These are phyloP conservation scores for Coemansia umbellata DNA, from an alignment of 192 early-diverging fungal species.

Conservation along the genomic window DNA sequence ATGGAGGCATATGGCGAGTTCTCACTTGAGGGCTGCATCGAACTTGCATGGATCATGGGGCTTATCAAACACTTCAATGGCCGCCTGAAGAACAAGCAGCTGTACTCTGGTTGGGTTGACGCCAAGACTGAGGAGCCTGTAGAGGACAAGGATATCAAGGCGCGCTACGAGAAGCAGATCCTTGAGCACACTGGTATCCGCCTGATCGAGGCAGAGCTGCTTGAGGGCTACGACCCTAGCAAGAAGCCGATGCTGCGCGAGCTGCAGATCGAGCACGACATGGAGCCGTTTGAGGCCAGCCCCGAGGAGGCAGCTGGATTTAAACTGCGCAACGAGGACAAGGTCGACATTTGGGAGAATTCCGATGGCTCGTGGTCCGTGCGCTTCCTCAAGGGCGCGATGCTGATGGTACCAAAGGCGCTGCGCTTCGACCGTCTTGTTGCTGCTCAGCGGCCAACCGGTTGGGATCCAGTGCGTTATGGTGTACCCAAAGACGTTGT, in stretches of 20 bases:
- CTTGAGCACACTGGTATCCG: conserved; percentile 90
- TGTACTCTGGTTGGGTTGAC: conserved; percentile 93
- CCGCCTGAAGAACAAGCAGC: conserved; percentile 61
- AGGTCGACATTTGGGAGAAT: conserved; percentile 59
- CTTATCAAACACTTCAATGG: conserved; percentile 88
- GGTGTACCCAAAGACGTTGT: conserved; percentile 91
- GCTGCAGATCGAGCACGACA: conserved; percentile 81
- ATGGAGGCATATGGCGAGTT: conserved; percentile 81
- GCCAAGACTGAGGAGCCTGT: conserved; percentile 81
- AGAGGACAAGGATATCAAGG: conserved; percentile 82
- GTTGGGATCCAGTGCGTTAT: conserved; percentile 88
- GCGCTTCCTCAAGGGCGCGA: conserved; percentile 82
- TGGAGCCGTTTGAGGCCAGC: conserved; percentile 81
- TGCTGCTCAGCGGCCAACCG: conserved; percentile 88
- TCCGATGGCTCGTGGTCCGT: conserved; percentile 71
- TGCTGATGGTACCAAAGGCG: conserved; percentile 87
- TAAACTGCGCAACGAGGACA: conserved; percentile 78
- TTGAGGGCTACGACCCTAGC: conserved; percentile 84
- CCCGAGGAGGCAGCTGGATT: conserved; percentile 88
- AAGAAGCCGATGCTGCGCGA: conserved; percentile 86
- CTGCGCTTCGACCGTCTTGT: conserved; percentile 75
- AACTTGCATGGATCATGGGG: conserved; percentile 97
- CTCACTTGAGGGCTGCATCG: conserved; percentile 68
- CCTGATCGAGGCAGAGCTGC: conserved; percentile 84
- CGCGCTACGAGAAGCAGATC: conserved; percentile 90